Evolutionary conservation across 495 filamentous ascomycete genomes (phyloP).

Genomic region (Neurospora sp.): DNA sequence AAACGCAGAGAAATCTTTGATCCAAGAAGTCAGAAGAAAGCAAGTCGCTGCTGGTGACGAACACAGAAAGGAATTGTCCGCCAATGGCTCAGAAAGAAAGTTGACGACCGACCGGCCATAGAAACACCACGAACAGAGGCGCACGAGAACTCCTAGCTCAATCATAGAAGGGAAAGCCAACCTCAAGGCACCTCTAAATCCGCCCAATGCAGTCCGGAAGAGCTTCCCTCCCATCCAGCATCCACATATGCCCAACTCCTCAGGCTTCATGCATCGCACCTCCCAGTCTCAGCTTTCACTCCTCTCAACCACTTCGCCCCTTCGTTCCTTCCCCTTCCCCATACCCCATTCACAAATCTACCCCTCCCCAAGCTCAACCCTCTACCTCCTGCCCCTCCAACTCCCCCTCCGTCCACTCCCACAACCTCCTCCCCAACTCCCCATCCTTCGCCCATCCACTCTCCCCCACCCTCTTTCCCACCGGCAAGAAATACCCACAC

Average conservation of each 20-base stretch:
- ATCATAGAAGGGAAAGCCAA: background rate
- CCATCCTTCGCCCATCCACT: constrained; percentile 30
- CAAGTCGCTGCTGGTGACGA: too few species aligned
- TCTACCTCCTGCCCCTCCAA: constrained; percentile 14
- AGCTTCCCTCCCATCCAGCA: background rate
- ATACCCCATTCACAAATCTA: too few species aligned
- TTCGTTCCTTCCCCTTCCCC: too few species aligned
- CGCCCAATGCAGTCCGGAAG: background rate
- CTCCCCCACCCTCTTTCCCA: constrained; percentile 11
- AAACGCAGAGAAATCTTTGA: too few species aligned
- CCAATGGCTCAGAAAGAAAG: background rate
- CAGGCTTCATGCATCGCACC: background rate
- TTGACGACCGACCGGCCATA: background rate
- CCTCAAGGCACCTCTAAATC: background rate
- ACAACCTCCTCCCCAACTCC: constrained; percentile 41
- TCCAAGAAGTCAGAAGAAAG: too few species aligned
- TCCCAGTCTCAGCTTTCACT: background rate
- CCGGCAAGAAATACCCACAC: constrained; percentile 21
- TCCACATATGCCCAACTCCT: background rate
- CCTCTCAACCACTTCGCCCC: too few species aligned
- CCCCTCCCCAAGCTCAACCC: background rate
- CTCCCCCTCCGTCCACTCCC: constrained; percentile 55
- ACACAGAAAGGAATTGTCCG: too few species aligned
- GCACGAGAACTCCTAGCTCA: background rate
- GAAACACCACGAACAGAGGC: background rate